A percentile compares a stretch with the other conserved stretches of the same genome.
Conservation (phyloP, 352 stramenopile genomes). For the Globisporangium spinosum region DNA sequence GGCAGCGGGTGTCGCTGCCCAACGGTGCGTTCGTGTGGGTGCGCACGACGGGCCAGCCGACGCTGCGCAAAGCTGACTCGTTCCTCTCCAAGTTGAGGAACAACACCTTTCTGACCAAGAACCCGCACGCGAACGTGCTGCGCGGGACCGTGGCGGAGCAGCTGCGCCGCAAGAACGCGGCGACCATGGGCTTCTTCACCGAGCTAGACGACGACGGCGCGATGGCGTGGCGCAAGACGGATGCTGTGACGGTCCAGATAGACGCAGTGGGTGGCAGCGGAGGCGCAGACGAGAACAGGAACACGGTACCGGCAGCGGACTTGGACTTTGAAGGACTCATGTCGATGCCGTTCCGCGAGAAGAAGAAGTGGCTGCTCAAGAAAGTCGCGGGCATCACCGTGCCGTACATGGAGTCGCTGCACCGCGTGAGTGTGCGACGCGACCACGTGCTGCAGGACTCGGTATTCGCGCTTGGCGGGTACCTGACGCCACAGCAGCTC, state of each 20-base stretch:
- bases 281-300: constrained; percentile 17
- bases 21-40: constrained; percentile 68
- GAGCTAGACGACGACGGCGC: constrained; percentile 45
- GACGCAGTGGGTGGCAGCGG: constrained; percentile 21
- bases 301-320: constrained; percentile 21
- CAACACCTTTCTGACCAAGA: constrained; percentile 56
- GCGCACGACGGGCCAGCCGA: constrained; percentile 30
- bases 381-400: constrained; percentile 50
- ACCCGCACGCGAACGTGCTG: constrained; percentile 38
- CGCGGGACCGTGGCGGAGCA: constrained; percentile 52
- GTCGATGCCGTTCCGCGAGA: constrained; percentile 64
- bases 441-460: constrained; percentile 64
- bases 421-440: constrained; percentile 56
- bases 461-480: constrained; percentile 42
- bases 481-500: constrained; percentile 28
- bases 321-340: constrained; percentile 68
- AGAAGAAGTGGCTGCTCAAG: constrained; percentile 78
- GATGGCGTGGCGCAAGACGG: constrained; percentile 47
- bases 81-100: constrained; percentile 52
- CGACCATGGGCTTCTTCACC: constrained; percentile 66
- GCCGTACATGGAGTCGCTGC: constrained; percentile 59
- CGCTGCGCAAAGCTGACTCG: constrained; percentile 35
- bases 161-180: constrained; percentile 73
- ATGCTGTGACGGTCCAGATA: constrained; percentile 43
- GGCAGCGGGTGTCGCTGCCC: constrained; percentile 55